Conservation (phyloP, 805 yeast genomes). For the Yamadazyma scolyti region DNA sequence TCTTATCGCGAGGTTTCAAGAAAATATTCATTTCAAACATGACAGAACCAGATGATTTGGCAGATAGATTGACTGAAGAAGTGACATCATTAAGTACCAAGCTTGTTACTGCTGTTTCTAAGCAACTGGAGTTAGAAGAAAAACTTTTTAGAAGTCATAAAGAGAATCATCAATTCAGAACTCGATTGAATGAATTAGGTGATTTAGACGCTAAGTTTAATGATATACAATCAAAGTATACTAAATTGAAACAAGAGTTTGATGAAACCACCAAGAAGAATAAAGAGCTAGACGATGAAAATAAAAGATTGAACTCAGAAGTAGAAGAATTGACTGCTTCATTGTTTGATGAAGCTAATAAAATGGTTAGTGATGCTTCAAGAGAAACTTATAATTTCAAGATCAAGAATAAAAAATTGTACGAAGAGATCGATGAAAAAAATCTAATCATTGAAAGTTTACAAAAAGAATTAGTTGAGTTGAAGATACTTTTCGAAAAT, state of each 20-base stretch:
- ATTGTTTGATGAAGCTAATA: conserved; percentile 78
- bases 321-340: conserved; percentile 78
- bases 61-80: conserved; percentile 48
- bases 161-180: conserved; percentile 28
- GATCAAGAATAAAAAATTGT: conserved; percentile 53
- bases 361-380: conserved; percentile 78
- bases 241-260: not conserved
- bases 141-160: conserved; percentile 35
- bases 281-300: conserved; percentile 55
- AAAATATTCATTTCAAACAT: conserved; percentile 1
- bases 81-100: conserved; percentile 56
- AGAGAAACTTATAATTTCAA: conserved; percentile 59
- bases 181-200: conserved; percentile 17
- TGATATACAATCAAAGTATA: conserved; percentile 25
- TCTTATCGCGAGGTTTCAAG: too few species aligned
- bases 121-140: conserved; percentile 54
- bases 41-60: conserved; percentile 7
- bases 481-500: conserved; percentile 54
- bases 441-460: conserved; percentile 63
- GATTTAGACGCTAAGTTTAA: conserved; percentile 26
- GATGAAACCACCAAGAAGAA: conserved; percentile 20
- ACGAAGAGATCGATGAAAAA: conserved; percentile 58
- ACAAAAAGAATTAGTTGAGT: conserved; percentile 61
- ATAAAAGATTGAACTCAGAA: conserved; percentile 59
- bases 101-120: conserved; percentile 57